Evolutionary conservation across 305 asterid genomes (phyloP), one percentile per base, ranked within the genome.

Genomic region (Fraxinus dipetala): DNA sequence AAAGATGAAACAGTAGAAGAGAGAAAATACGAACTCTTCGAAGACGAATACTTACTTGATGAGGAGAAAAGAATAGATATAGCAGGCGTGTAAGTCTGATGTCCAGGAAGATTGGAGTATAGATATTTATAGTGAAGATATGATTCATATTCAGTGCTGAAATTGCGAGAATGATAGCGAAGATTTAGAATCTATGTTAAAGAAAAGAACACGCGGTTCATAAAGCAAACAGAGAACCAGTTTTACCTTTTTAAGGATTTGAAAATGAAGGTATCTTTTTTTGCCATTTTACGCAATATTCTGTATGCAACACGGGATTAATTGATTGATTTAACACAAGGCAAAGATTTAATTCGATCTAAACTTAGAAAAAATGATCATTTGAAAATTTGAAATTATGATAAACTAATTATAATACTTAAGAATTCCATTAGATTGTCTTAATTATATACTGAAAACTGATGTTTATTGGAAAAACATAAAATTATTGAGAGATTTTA

Each of bases 151-250:
- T 16, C 70, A 79, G 11, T 32, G 35, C 5, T 45, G 72, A 54
- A 20, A 59, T 59, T 59, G 26, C 20, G 74, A 14, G 51, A 11
- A 48, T 72, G n/a, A 82, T 65, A 51, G 72, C 38, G 54, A 38
- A 56, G 67, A 75, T 79, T 36, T 79, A 72, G 86, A 91, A 82
- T 89, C 82, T 89, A 89, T 89, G 92, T 82, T 89, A 6, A 82
- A 34, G 72, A 90, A 80, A 78, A 38, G 91, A 89, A 88, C 96
- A 91, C 96, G 93, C 85, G 89, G 89, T 89, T 87, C 78, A 40
- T 28, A 54, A 83, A 56, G 36, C 88, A 80, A 87, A 88, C 98
- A 90, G 76, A 72, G 76, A 72, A 32, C 76, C 14, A 7, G 45
- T 72, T 72, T 72, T 7, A 31, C 76, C 26, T 6, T 31, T 31